Conservation (phyloP, 2,329 filamentous ascomycete genomes). For the Xylaria hypoxylon region DNA sequence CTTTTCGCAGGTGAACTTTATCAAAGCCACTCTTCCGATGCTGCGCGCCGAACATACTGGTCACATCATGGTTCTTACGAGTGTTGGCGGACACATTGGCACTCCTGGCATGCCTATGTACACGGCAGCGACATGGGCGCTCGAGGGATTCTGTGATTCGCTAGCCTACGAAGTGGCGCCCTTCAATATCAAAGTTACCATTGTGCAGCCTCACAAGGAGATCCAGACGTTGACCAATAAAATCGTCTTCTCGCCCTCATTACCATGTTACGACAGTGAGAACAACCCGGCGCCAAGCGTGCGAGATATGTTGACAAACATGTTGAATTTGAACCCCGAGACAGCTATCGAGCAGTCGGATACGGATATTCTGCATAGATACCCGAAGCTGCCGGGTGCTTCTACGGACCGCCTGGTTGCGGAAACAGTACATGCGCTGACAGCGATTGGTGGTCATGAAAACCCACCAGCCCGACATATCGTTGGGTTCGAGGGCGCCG, state of each 20-base stretch:
- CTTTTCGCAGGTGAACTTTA: constrained; percentile 95
- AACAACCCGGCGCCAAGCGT: constrained; percentile 82
- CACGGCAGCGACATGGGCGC: constrained; percentile 91
- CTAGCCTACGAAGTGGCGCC: constrained; percentile 96
- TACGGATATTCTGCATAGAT: constrained; percentile 71
- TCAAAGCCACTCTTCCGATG: constrained; percentile 85
- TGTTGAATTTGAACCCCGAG: constrained; percentile 81
- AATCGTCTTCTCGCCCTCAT: constrained; percentile 83
- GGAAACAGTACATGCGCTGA: constrained; percentile 91
- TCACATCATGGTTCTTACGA: constrained; percentile 90
- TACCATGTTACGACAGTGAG: constrained; percentile 72
- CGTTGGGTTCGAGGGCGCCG: constrained; percentile 88
- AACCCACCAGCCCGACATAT: constrained; percentile 96
- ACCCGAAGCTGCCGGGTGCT: constrained; percentile 76
- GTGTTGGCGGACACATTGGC: constrained; percentile 90
- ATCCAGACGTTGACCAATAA: constrained; percentile 88
- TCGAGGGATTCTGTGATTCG: constrained; percentile 95
- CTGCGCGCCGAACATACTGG: constrained; percentile 85
- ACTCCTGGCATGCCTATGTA: constrained; percentile 93
- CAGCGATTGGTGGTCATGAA: constrained; percentile 92
- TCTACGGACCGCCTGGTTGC: constrained; percentile 80
- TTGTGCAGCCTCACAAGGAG: constrained; percentile 95
- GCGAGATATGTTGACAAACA: constrained; percentile 82
- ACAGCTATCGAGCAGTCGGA: constrained; percentile 60
- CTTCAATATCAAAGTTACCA: constrained; percentile 96